Conservation (phyloP, 257 asterid genomes). For the Solanum ahanhuiri region DNA sequence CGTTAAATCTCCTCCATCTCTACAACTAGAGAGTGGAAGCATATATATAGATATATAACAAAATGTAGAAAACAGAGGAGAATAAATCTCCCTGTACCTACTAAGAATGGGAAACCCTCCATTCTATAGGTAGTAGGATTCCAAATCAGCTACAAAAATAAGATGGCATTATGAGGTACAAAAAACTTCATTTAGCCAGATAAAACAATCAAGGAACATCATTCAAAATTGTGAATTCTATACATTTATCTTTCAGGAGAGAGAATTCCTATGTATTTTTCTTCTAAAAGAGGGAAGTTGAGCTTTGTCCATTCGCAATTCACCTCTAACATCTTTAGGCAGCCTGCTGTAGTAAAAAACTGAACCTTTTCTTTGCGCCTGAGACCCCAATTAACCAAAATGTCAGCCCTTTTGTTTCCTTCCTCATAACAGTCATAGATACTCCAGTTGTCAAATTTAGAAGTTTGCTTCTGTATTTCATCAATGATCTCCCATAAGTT, state of each 20-base stretch:
- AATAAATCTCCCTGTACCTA: background rate
- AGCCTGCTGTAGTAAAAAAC: background rate
- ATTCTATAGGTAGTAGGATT: background rate
- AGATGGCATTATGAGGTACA: background rate
- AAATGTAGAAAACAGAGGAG: background rate
- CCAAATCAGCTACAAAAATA: background rate
- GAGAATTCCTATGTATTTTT: background rate
- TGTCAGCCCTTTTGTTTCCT: background rate
- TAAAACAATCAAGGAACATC: background rate
- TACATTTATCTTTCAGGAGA: background rate
- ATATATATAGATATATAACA: background rate
- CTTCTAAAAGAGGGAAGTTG: background rate
- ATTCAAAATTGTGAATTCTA: background rate
- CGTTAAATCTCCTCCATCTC: background rate
- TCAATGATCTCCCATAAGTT: background rate
- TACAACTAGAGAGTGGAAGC: background rate
- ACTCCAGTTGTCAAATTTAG: background rate
- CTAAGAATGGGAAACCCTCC: background rate
- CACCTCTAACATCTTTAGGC: background rate
- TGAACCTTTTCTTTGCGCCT: background rate
- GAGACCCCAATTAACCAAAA: background rate
- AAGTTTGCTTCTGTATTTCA: background rate
- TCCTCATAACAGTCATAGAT: background rate
- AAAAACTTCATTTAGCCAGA: background rate
- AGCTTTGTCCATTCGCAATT: background rate